These are phyloP conservation scores for Phoma sp. DNA, from an alignment of 2,329 filamentous ascomycete genomes.

Conservation along the genomic window DNA sequence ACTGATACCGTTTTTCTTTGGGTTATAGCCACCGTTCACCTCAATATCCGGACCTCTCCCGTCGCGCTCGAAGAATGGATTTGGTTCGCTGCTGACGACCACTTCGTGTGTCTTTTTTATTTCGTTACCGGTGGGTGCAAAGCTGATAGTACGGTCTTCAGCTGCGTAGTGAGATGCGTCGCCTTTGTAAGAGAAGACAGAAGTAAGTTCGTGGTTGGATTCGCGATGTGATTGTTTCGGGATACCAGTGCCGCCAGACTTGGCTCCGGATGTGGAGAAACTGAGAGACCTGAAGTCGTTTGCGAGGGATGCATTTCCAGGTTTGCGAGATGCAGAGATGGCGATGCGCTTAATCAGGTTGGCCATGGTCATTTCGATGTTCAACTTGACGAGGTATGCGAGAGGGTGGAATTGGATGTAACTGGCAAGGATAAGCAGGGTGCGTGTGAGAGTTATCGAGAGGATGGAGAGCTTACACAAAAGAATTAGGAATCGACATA, in stretches of 20 bases:
- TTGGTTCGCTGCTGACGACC: slow-evolving; percentile 33
- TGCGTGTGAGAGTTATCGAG: background rate
- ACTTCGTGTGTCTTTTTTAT: slow-evolving; percentile 44
- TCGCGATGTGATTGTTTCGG: slow-evolving; percentile 15
- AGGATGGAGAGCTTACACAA: slow-evolving; percentile 47
- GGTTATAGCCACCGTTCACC: slow-evolving; percentile 12
- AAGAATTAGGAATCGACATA: slow-evolving; percentile 57
- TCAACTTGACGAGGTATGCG: slow-evolving; percentile 58
- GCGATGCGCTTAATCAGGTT: slow-evolving; percentile 56
- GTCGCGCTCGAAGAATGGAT: slow-evolving; percentile 23
- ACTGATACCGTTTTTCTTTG: slow-evolving; percentile 15
- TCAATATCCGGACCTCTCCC: slow-evolving; percentile 19
- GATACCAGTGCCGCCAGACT: slow-evolving; percentile 5
- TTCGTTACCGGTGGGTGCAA: slow-evolving; percentile 35
- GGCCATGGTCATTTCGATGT: slow-evolving; percentile 63
- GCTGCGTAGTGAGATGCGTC: slow-evolving; percentile 13
- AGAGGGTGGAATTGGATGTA: slow-evolving; percentile 61
- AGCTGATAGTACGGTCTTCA: slow-evolving; percentile 25
- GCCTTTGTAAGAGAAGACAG: slow-evolving; percentile 29
- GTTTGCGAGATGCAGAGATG: slow-evolving; percentile 39
- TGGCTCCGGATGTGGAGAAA: slow-evolving; percentile 27
- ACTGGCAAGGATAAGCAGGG: slow-evolving; percentile 23
- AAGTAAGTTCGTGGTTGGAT: slow-evolving; percentile 37
- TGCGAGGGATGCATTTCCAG: slow-evolving; percentile 35
- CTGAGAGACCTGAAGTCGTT: slow-evolving; percentile 43